Conservation (phyloP, 1,139 yeast species). For the Hyphopichia pseudoburtonii region DNA sequence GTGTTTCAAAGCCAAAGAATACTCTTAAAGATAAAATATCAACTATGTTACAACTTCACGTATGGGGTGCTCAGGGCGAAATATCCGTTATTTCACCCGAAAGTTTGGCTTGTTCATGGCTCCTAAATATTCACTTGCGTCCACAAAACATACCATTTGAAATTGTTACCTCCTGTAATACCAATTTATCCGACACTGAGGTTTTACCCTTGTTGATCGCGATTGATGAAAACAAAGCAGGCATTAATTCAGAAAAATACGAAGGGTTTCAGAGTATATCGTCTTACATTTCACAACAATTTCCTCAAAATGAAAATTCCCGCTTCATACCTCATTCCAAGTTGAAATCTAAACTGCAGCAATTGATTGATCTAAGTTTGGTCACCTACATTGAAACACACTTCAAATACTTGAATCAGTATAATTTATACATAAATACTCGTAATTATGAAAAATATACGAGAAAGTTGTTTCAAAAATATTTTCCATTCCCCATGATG, state of each 20-base stretch:
- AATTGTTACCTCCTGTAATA: constrained; percentile 57
- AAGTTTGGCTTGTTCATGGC: constrained; percentile 39
- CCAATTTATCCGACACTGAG: constrained; percentile 53
- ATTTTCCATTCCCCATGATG: constrained; percentile 84
- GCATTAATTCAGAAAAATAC: constrained; percentile 11
- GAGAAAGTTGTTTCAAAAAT: constrained; percentile 55
- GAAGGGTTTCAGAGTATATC: constrained; percentile 56
- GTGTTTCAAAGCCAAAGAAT: too few species aligned
- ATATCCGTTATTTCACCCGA: constrained; percentile 43
- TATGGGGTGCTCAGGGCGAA: constrained; percentile 51
- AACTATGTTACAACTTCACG: constrained; percentile 44
- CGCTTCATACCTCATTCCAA: constrained; percentile 1
- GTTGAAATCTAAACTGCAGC: constrained; percentile 12
- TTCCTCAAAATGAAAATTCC: constrained; percentile 17
- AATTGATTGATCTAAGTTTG: constrained; percentile 24
- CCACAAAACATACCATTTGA: constrained; percentile 18
- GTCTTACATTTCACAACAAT: constrained; percentile 20
- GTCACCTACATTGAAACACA: constrained; percentile 37
- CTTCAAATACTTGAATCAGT: constrained; percentile 53
- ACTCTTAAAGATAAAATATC: too few species aligned
- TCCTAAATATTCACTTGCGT: constrained; percentile 15
- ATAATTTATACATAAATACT: constrained; percentile 59
- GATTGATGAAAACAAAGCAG: constrained; percentile 16
- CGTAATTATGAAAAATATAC: constrained; percentile 66
- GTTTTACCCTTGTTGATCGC: constrained; percentile 56